Evolutionary conservation across 1,284 basidiomycete genomes (phyloP), one percentile per base, ranked within the genome.

Genomic region (Cutaneotrichosporon cutaneum): DNA sequence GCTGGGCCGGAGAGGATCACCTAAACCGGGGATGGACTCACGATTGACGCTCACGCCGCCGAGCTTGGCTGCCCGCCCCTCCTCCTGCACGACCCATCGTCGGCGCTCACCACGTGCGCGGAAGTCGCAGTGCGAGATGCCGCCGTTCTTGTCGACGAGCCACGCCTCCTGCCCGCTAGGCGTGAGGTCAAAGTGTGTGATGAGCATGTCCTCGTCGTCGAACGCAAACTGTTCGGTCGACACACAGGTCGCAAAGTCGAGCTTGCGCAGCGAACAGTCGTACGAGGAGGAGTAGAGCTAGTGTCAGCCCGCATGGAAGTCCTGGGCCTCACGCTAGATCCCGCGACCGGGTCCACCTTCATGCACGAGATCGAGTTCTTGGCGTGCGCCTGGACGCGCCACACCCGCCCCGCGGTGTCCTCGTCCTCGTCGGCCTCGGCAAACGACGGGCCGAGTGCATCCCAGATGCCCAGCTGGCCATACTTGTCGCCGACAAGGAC

Each of bases 401-500:
- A 82, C 36, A 77, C 69, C 27, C 72, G 67, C 0, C 79, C 80
- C 36, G 70, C 67, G n/a, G 32, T 59, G 22, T 59, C 59, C 3
- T 62, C 66, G 24, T 56, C 63, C 9, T 71, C 69, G 3, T 69
- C 72, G 1, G 65, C 67, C 2, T 70, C 71, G 16, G 68, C 70
- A 10, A 50, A 8, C 26, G 72, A 63, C 2, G 61, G 60, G 0
- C 75, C 74, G 2, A 77, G 62, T 0, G 77, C 74, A 56, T 77
- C 75, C 72, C 77, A 78, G 36, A 82, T 75, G 10, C 78, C 80
- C 8, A 82, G 64, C 59, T 74, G 66, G 3, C 82, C 82, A 7
- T 73, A 66, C 66, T 82, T 82, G 64, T 82, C 81, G 3, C 81
- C 82, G 0, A 77, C 76, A 47, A 82, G 77, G 9, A 82, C 75